phyloP scores from a whole-genome alignment of 139 green algal genomes.

The Chlorella sorokiniana region DNA sequence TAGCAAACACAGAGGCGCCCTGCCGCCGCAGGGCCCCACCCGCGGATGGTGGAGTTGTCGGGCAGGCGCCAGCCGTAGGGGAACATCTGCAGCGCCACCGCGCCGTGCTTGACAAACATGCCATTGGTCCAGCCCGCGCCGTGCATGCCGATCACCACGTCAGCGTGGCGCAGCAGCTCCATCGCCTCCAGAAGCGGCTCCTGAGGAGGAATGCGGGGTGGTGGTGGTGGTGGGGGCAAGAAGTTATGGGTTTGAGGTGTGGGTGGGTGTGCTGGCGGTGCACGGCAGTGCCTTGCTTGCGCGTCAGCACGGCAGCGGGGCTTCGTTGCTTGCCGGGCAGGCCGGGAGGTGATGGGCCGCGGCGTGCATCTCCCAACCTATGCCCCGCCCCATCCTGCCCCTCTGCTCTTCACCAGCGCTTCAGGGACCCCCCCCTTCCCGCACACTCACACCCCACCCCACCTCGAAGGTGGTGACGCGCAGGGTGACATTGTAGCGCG shows the following conservation, averaged over 20 bases:
- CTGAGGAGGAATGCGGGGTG: not conserved
- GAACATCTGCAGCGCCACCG: conserved; percentile 35
- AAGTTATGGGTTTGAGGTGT: not conserved
- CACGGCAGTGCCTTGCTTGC: not conserved
- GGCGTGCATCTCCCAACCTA: too few relatives aligned
- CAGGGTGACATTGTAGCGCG: conserved; percentile 50
- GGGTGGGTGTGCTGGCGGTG: not conserved
- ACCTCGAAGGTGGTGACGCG: conserved; percentile 49
- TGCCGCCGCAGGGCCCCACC: not conserved
- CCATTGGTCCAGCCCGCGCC: conserved; percentile 52
- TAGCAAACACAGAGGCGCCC: too few relatives aligned
- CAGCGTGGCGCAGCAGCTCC: conserved; percentile 37
- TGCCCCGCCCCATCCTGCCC: not conserved
- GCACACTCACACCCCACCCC: not conserved
- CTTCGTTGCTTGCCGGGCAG: too few relatives aligned
- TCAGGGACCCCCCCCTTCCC: not conserved
- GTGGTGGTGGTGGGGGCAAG: not conserved
- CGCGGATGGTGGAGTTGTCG: conserved; percentile 38
- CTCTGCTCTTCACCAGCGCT: not conserved
- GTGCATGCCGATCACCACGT: conserved; percentile 55
- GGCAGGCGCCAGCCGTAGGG: conserved; percentile 52
- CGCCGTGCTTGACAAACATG: conserved; percentile 51
- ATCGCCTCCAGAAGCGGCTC: conserved; percentile 48
- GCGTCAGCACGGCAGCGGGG: too few relatives aligned
- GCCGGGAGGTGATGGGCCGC: too few relatives aligned